A percentile compares a stretch with the other conserved stretches of the same genome.
Conservation (phyloP, 345 rosid genomes). For the Citrus sinensis region DVS_A1.0 CM039163.1:17576001-17576500, state of each 20-base stretch:
- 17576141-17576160: slow-evolving; percentile 95
- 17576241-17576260: background rate
- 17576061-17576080: background rate
- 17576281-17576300: background rate
- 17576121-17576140: slow-evolving; percentile 95
- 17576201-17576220: slow-evolving; percentile 87
- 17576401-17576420: background rate
- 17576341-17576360: background rate
- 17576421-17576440: background rate
- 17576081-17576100: slow-evolving; percentile 9
- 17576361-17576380: background rate
- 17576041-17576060: slow-evolving; percentile 2
- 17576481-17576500: background rate
- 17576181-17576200: slow-evolving; percentile 82
- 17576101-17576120: slow-evolving; percentile 36
- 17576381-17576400: background rate
- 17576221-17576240: background rate
- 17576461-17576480: background rate
- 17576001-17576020: slow-evolving; percentile 78
- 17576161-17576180: slow-evolving; percentile 61
- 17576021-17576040: slow-evolving; percentile 83
- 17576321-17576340: background rate
- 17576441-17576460: background rate
- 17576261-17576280: background rate
- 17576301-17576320: background rate